These are phyloP conservation scores for Neonothopanus nambi DNA, from an alignment of 1,284 basidiomycete genomes.

Conservation along the genomic window DNA sequence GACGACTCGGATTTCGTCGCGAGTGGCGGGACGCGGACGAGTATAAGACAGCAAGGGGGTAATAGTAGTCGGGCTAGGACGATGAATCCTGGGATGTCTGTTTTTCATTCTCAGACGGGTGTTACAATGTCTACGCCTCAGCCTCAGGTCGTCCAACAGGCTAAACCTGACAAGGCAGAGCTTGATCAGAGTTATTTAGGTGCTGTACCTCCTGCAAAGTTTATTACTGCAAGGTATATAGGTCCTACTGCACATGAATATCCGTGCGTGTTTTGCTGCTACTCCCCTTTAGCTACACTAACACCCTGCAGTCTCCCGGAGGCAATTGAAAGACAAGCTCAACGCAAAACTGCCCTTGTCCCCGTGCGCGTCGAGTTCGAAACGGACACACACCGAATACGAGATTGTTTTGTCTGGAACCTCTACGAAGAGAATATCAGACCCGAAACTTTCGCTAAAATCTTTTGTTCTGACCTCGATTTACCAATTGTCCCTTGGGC, in stretches of 20 bases:
- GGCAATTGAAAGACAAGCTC: too few species aligned
- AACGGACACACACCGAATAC: slow-evolving; percentile 87
- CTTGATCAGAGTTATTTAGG: slow-evolving; percentile 90
- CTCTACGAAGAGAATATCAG: slow-evolving; percentile 85
- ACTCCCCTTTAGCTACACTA: background rate
- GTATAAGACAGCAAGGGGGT: slow-evolving; percentile 32
- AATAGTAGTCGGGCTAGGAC: too few species aligned
- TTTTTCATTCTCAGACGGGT: too few species aligned
- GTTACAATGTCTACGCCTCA: background rate
- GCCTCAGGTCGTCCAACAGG: slow-evolving; percentile 17
- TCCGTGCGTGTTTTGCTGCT: slow-evolving; percentile 44
- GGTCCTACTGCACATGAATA: slow-evolving; percentile 65
- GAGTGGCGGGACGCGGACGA: slow-evolving; percentile 42
- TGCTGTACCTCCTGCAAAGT: slow-evolving; percentile 78
- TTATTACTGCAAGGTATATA: slow-evolving; percentile 66
- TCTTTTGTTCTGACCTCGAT: slow-evolving; percentile 88
- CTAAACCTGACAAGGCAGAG: slow-evolving; percentile 50
- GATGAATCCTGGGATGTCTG: too few species aligned
- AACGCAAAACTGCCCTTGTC: background rate
- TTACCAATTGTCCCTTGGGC: slow-evolving; percentile 69
- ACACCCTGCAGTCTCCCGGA: slow-evolving; percentile 36
- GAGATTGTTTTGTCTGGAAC: slow-evolving; percentile 98
- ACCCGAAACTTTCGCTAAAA: slow-evolving; percentile 81
- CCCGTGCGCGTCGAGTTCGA: slow-evolving; percentile 96
- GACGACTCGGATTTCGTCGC: slow-evolving; percentile 67